Base-by-base conservation (phyloP, 768 basidiomycete species). In the Termitomyces sp. region DNA sequence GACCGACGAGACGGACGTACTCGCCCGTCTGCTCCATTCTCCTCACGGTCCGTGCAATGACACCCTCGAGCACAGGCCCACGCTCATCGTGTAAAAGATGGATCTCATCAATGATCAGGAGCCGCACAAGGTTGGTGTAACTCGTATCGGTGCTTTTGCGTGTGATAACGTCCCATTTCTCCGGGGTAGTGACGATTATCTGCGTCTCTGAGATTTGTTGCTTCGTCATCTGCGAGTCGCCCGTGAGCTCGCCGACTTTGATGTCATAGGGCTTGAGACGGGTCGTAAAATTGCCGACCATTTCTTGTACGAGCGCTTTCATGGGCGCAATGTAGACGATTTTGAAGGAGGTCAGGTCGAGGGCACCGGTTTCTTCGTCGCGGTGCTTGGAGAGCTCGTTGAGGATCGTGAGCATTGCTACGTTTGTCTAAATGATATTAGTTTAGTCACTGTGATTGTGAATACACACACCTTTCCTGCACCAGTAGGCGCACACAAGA, bases 151-250 rank as follows among this genome's bases (percentile, higher is more conserved):
- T 96, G 62, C 86, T 91, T 76, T 99, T 99, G 64, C 97, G 88
- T 5, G 96, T 98, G 68, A 99, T 96, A 66, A 99, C 97, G 63
- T 99, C 96, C 93, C 94, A 99, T 70, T 99, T 98, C 74, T 99
- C 97, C 0, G 96, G 97, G 0, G 97, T 98, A 0, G 95, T 97
- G 60, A 98, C 94, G 70, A 98, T 98, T 66, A 99, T 92, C 67
- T 98, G 95, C 0, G 96, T 97, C 66, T 95, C 94, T 9, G 94
- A 74, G 53, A 98, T 98, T 70, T 98, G 96, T 59, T 91, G 87
- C 70, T 98, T 99, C 53, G 95, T 99, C 83, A 98, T 91, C 78
- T 98, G 95, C 28, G 92, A 83, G 70, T 99, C 97, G 26, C 97
- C 97, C 1, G 97, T 99, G 54, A 99, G 80, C 70, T 99, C 97